These are phyloP conservation scores for Xylariales sp. DNA, from an alignment of 2,329 filamentous ascomycete species.

Conservation along the genomic window DNA sequence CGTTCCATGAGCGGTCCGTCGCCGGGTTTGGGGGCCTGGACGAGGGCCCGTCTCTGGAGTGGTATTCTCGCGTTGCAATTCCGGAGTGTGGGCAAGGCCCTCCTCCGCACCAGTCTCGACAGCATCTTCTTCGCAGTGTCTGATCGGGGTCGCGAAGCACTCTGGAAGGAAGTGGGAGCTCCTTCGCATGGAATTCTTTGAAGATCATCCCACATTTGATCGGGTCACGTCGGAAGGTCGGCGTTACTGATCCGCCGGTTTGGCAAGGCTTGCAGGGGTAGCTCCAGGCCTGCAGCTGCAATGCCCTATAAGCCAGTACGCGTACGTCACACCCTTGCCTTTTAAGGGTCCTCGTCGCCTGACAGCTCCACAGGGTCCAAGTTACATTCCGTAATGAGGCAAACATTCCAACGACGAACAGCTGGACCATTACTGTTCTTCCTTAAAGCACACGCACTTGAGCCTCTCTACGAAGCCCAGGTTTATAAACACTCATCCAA, in stretches of 20 bases:
- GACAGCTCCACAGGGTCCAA: not conserved
- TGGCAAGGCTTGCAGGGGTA: slow-evolving; percentile 2
- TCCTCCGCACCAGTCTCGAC: slow-evolving; percentile 28
- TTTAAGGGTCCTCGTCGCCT: no score
- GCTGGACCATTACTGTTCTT: not conserved
- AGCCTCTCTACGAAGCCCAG: no score
- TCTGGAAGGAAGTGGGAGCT: no score
- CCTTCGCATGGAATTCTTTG: no score
- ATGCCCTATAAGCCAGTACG: not conserved
- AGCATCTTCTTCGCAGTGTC: slow-evolving; percentile 22
- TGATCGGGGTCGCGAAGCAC: not conserved
- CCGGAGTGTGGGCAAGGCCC: slow-evolving; percentile 20
- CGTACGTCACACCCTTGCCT: slow-evolving; percentile 5
- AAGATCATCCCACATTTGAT: slow-evolving; percentile 6
- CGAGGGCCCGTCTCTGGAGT: slow-evolving; percentile 38
- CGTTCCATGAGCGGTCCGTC: slow-evolving; percentile 62
- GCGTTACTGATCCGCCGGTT: slow-evolving; percentile 10
- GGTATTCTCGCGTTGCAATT: slow-evolving; percentile 14
- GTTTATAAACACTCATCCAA: no score
- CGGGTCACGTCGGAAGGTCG: slow-evolving; percentile 4
- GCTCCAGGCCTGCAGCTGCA: not conserved
- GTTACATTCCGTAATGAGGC: no score
- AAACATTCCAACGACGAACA: not conserved
- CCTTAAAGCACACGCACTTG: not conserved
- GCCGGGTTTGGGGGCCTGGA: slow-evolving; percentile 53